Evolutionary conservation across 2,329 filamentous ascomycete genomes (phyloP).

Genomic region (Chaetomiaceae sp.): DNA sequence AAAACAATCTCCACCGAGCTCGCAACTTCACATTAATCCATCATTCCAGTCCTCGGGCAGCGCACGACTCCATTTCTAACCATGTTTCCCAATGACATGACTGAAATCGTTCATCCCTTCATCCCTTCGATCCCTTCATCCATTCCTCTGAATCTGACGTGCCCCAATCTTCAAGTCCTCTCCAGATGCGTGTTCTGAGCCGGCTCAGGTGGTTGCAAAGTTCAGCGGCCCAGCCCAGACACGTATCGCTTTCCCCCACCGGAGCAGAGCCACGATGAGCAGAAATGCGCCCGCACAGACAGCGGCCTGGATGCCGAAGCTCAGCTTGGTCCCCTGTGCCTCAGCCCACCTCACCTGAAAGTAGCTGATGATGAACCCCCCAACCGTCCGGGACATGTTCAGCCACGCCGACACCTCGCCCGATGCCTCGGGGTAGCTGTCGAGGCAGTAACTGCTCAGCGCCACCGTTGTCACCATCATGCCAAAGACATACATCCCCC

Average conservation of each 20-base stretch:
- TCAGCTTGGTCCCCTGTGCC: conserved; percentile 38
- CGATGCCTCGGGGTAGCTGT: conserved; percentile 51
- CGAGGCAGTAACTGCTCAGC: conserved; percentile 48
- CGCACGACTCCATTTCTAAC: too few relatives aligned
- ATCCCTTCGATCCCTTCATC: too few relatives aligned
- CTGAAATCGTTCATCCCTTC: too few relatives aligned
- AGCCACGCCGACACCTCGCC: conserved; percentile 50
- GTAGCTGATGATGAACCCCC: conserved; percentile 49
- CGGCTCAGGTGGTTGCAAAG: conserved; percentile 30
- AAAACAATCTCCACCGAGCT: too few relatives aligned
- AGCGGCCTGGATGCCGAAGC: conserved; percentile 44
- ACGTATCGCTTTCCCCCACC: conserved; percentile 31
- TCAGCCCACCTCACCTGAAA: conserved; percentile 48
- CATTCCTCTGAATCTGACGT: too few relatives aligned
- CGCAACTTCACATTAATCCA: too few relatives aligned
- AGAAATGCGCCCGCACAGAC: conserved; percentile 31
- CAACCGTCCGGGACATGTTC: conserved; percentile 44
- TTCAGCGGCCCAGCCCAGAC: conserved; percentile 31
- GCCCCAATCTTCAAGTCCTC: too few relatives aligned
- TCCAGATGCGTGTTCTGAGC: too few relatives aligned
- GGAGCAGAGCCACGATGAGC: conserved; percentile 26
- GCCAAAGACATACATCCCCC: conserved; percentile 52
- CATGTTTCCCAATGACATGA: too few relatives aligned
- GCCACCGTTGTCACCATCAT: conserved; percentile 52
- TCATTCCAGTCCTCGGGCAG: too few relatives aligned